Percentiles rank a stretch among this genome's conserved stretches.
Conservation (phyloP, 2,329 filamentous ascomycete species). For the Periconia sp. region DNA sequence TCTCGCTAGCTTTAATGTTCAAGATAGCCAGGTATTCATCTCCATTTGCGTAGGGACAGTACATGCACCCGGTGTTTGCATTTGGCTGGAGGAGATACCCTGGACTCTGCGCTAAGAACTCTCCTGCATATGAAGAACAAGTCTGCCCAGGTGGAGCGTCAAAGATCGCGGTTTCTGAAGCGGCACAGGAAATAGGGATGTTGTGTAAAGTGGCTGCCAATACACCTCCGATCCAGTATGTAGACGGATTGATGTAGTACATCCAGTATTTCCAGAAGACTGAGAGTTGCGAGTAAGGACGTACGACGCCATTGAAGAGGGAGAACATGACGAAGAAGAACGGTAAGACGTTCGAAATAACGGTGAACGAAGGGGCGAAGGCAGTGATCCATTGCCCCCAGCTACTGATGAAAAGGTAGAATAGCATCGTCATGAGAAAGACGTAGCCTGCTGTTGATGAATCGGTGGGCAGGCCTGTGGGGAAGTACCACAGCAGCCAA, state of each 20-base stretch:
- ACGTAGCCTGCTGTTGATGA: conserved; percentile 73
- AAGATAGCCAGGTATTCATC: conserved; percentile 69
- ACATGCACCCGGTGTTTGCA: conserved; percentile 67
- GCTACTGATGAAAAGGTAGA: conserved; percentile 75
- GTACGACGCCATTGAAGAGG: conserved; percentile 78
- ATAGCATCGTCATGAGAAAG: conserved; percentile 79
- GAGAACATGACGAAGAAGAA: conserved; percentile 83
- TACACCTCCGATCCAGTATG: conserved; percentile 75
- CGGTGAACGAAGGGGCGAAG: conserved; percentile 78
- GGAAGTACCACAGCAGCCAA: conserved; percentile 78
- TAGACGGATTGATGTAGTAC: conserved; percentile 72
- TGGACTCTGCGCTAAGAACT: conserved; percentile 60
- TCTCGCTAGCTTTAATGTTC: conserved; percentile 63
- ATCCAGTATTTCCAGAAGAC: conserved; percentile 75
- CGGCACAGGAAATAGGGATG: conserved; percentile 52
- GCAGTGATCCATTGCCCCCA: conserved; percentile 89
- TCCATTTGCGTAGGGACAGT: conserved; percentile 71
- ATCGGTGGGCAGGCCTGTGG: conserved; percentile 71
- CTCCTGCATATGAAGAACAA: conserved; percentile 68
- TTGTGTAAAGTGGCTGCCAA: conserved; percentile 67
- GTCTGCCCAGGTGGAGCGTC: conserved; percentile 68
- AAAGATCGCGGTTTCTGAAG: conserved; percentile 68
- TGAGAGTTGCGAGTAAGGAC: conserved; percentile 68
- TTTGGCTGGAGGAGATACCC: conserved; percentile 70
- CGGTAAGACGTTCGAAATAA: conserved; percentile 74